Evolutionary conservation across 805 yeast species (phyloP).

Genomic region (Candida coleopterorum): DNA sequence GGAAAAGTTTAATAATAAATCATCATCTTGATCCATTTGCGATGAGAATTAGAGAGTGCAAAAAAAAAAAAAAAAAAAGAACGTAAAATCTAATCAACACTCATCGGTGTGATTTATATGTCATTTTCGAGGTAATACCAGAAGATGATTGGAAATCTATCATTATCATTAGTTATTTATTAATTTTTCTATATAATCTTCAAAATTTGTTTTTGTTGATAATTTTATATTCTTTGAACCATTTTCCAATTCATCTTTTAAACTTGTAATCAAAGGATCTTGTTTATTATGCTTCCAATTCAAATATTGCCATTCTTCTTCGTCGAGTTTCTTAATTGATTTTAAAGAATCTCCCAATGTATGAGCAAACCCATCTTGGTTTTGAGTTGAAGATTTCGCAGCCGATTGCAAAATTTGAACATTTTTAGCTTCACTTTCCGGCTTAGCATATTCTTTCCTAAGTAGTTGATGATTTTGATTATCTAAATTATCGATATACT

Average conservation of each 20-base stretch:
- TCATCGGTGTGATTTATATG: too few relatives aligned
- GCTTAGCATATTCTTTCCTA: conserved; percentile 35
- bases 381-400: conserved; percentile 23
- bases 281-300: conserved; percentile 22
- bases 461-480: conserved; percentile 36
- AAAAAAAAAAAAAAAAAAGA: background rate
- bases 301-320: conserved; percentile 35
- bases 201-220: conserved; percentile 18
- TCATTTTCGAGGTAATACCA: too few relatives aligned
- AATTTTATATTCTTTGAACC: conserved; percentile 16
- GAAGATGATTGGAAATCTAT: too few relatives aligned
- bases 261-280: conserved; percentile 11
- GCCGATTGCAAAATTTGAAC: conserved; percentile 40
- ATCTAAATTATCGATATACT: conserved; percentile 64
- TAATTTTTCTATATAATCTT: conserved; percentile 22
- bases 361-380: conserved; percentile 24
- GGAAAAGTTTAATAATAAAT: conserved; percentile 69
- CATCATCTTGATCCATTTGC: conserved; percentile 48
- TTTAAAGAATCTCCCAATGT: conserved; percentile 37
- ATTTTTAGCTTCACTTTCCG: conserved; percentile 25
- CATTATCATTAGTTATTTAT: conserved; percentile 8
- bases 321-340: conserved; percentile 36
- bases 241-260: conserved; percentile 14
- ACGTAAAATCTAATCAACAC: too few relatives aligned
- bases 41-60: conserved; percentile 4